Conservation (phyloP, 257 asterid species). For the Lycium barbarum region DNA sequence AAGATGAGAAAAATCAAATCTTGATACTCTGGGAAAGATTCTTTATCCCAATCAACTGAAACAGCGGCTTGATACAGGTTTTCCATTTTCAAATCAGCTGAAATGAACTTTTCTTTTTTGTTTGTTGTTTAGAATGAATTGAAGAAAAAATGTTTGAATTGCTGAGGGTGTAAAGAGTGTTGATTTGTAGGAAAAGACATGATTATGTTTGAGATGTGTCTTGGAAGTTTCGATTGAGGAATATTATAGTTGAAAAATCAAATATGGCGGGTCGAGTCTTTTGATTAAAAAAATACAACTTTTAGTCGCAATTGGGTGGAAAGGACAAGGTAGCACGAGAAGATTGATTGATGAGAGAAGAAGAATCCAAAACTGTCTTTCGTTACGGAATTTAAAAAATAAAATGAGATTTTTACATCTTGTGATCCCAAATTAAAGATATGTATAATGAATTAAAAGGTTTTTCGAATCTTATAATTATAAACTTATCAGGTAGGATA, state of each 20-base stretch:
- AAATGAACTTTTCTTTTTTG: no score
- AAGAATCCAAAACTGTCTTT: background rate
- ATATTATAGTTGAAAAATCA: background rate
- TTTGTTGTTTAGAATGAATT: background rate
- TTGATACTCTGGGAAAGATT: slow-evolving; percentile 35
- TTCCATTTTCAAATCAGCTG: background rate
- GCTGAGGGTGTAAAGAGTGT: background rate
- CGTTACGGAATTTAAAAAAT: no score
- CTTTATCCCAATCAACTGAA: slow-evolving; percentile 29
- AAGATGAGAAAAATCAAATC: slow-evolving; percentile 35
- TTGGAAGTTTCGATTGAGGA: background rate
- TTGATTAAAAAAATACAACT: background rate
- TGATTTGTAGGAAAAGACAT: background rate
- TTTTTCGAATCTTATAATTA: no score
- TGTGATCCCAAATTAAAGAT: no score
- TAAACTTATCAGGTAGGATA: no score
- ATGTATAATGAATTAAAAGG: no score
- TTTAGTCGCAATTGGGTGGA: slow-evolving; percentile 2
- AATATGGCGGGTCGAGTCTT: slow-evolving; percentile 1
- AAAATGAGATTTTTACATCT: no score
- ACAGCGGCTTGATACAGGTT: background rate
- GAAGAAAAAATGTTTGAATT: background rate
- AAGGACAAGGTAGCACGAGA: background rate
- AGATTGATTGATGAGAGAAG: background rate
- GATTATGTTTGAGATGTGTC: background rate